These are phyloP conservation scores for Erucastrum elatum DNA, from an alignment of 345 rosid species.

Conservation along the genomic window DNA sequence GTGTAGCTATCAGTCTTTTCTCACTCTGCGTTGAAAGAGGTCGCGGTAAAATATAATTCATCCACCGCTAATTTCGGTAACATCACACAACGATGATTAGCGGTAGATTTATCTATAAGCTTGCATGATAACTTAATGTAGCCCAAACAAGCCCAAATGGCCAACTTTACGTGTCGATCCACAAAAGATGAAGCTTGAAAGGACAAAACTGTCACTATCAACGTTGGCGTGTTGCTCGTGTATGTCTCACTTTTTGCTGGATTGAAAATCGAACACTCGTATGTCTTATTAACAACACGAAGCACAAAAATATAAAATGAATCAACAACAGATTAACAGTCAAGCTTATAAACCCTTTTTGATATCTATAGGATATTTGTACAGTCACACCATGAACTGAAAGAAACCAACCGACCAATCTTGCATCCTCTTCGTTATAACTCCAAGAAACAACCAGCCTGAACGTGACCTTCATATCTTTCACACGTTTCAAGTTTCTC, in stretches of 20 bases:
- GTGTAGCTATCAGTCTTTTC: background rate
- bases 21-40: background rate
- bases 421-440: conserved; percentile 2
- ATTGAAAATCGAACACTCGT: background rate
- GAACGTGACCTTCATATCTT: conserved; percentile 30
- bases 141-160: background rate
- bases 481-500: conserved; percentile 16
- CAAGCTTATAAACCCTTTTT: background rate
- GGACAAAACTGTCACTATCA: background rate
- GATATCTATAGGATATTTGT: background rate
- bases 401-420: background rate
- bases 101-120: background rate
- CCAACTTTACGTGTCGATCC: background rate
- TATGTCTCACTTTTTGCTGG: background rate
- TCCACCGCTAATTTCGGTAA: background rate
- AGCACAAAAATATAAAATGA: background rate
- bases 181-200: background rate
- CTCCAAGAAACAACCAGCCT: conserved; percentile 37
- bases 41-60: background rate
- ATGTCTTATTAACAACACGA: background rate
- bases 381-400: background rate
- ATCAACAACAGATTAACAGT: background rate
- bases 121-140: background rate
- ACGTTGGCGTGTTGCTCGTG: background rate
- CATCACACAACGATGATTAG: conserved; percentile 8